These are phyloP conservation scores for Cyclostephanos invisitatus DNA, from an alignment of 108 stramenopile species.

Conservation along the genomic window DNA sequence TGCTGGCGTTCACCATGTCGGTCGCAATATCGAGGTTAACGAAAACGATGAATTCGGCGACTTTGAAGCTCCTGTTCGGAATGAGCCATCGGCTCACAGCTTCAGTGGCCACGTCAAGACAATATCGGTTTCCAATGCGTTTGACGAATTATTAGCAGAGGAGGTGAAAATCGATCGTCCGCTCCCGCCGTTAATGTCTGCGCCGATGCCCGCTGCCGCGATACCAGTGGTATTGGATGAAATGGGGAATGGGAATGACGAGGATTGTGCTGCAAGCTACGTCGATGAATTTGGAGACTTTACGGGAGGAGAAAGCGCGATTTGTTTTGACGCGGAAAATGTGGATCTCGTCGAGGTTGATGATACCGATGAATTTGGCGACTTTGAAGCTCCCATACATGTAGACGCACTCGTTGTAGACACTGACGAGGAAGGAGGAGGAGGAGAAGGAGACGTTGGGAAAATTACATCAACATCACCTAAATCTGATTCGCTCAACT, in stretches of 20 bases:
- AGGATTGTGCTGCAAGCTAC: neutral
- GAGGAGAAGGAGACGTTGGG: neutral
- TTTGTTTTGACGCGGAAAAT: neutral
- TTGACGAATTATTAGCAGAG: neutral
- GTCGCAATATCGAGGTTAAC: neutral
- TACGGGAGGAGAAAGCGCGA: neutral
- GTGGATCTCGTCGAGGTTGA: neutral
- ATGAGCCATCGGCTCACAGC: neutral
- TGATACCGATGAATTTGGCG: neutral
- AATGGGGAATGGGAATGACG: neutral
- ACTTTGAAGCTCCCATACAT: constrained; percentile 4
- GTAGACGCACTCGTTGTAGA: neutral
- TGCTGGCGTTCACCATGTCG: neutral
- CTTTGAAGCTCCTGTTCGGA: neutral
- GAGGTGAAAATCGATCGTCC: neutral
- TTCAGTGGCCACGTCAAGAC: neutral
- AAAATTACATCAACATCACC: neutral
- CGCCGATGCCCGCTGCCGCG: neutral
- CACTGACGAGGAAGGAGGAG: neutral
- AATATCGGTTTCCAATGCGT: neutral
- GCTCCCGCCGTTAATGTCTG: neutral
- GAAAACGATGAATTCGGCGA: neutral
- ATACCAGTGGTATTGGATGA: neutral
- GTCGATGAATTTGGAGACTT: neutral
- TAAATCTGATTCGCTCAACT: neutral